Base-by-base conservation (phyloP, 306 rosid genomes). In the Erythrophleum fordii region DNA sequence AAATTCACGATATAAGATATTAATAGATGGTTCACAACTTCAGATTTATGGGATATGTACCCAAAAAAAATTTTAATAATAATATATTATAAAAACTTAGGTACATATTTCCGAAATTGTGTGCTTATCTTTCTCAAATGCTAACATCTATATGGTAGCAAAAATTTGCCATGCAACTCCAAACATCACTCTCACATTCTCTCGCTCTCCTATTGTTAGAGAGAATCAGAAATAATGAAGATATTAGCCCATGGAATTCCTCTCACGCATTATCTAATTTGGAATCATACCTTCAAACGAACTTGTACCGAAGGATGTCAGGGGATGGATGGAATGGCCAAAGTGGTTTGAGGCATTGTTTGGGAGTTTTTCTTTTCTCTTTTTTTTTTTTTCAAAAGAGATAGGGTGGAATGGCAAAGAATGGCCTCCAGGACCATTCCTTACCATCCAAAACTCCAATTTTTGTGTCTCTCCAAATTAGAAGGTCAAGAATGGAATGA, bases 1-100 rank as follows among this genome's bases (percentile, higher is more conserved):
- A 72, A 73, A 78, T 72, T 67, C 42, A 73, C 55, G 80, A 52
- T 49, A 70, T 17, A 62, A 71, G 23, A 76, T 69, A 76, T 23
- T 39, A 37, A 67, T 58, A 37, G 37, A 77, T 52, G 25, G 52
- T 72, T 73, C 56, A 77, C 75, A 61, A 45, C 48, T 26, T 42
- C 70, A 48, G 75, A 71, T 72, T 52, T 60, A 45, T 60, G 45
- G 37, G 55, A 55, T 41, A 69, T 28, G 52, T 41, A 31, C 62
- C 13, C n/a, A n/a, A 51, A 69, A 78, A 65, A 69, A 20, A 20
- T 39, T 17, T 55, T 67, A 55, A 39, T 7, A 29, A 41, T 28
- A 69, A 6, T 8, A 49, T 18, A 18, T 20, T 8, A 41, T 20
- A 51, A 73, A 62, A 81, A 11, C 9, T 66, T 66, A 55, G 11